Conservation (phyloP, 768 basidiomycete species). For the Trametes meyenii region DNA sequence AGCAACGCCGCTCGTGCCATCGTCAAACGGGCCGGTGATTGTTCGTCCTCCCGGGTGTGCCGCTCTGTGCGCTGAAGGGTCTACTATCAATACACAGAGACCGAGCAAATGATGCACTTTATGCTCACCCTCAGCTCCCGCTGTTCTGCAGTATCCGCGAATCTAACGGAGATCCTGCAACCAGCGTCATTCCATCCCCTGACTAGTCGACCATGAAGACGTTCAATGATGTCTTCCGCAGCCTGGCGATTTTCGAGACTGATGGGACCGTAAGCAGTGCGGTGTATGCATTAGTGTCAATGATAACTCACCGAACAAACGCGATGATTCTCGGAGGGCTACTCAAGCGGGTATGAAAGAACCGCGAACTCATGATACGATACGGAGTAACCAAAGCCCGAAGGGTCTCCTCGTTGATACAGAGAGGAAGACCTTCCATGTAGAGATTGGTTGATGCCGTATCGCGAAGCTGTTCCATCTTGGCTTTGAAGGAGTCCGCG, state of each 20-base stretch:
- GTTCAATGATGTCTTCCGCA: constrained; percentile 77
- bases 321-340: constrained; percentile 80
- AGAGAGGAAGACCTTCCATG: constrained; percentile 78
- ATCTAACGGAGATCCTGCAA: constrained; percentile 76
- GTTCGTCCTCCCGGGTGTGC: constrained; percentile 58
- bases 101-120: background rate
- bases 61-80: constrained; percentile 62
- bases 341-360: constrained; percentile 79
- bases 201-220: constrained; percentile 79
- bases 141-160: constrained; percentile 79
- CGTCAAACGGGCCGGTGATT: constrained; percentile 64
- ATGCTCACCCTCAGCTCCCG: constrained; percentile 69
- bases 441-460: constrained; percentile 74
- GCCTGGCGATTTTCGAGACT: constrained; percentile 73
- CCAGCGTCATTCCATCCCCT: constrained; percentile 78
- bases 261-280: background rate
- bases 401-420: constrained; percentile 71
- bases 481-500: constrained; percentile 63
- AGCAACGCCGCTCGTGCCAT: constrained; percentile 80
- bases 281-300: background rate
- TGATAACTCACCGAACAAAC: constrained; percentile 65
- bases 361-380: constrained; percentile 72
- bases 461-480: constrained; percentile 77
- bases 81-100: constrained; percentile 1
- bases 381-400: constrained; percentile 68